Conservation (phyloP, 805 yeast species). For the Cyberlindnera americana region DNA sequence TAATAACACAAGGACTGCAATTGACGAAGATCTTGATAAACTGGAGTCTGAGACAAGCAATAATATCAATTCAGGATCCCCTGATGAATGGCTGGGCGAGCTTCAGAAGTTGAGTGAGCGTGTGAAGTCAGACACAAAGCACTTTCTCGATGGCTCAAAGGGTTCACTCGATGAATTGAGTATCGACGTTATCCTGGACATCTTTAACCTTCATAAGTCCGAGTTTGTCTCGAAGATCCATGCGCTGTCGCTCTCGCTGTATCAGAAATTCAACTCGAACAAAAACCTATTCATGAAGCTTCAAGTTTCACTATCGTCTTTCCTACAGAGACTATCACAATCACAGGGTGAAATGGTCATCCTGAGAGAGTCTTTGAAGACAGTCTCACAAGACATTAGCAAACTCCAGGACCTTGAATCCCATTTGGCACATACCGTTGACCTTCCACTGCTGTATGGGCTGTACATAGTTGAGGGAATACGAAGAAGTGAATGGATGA, state of each 20-base stretch:
- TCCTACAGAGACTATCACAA: conserved; percentile 16
- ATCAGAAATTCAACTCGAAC: conserved; percentile 32
- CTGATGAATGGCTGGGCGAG: conserved; percentile 18
- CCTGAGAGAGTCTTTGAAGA: conserved; percentile 24
- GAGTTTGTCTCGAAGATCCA: conserved; percentile 32
- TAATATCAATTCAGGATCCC: conserved; percentile 17
- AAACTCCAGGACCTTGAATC: conserved; percentile 25
- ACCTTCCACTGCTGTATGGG: conserved; percentile 70
- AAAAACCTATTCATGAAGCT: conserved; percentile 32
- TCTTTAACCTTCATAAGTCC: conserved; percentile 23
- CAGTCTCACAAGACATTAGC: conserved; percentile 18
- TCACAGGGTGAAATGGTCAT: conserved; percentile 22
- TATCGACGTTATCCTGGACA: conserved; percentile 23
- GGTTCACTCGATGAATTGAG: conserved; percentile 17
- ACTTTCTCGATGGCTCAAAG: conserved; percentile 15
- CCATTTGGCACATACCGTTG: conserved; percentile 42
- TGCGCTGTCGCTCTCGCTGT: conserved; percentile 32
- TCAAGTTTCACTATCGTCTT: conserved; percentile 15
- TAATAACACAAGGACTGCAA: conserved; percentile 31
- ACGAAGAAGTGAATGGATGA: conserved; percentile 56
- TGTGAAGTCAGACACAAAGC: conserved; percentile 24
- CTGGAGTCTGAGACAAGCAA: conserved; percentile 39
- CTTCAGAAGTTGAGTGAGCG: conserved; percentile 18
- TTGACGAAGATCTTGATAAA: conserved; percentile 40
- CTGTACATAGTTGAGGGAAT: conserved; percentile 59